Conservation (phyloP, 352 stramenopile genomes). For the Blastocystis sp. region DNA sequence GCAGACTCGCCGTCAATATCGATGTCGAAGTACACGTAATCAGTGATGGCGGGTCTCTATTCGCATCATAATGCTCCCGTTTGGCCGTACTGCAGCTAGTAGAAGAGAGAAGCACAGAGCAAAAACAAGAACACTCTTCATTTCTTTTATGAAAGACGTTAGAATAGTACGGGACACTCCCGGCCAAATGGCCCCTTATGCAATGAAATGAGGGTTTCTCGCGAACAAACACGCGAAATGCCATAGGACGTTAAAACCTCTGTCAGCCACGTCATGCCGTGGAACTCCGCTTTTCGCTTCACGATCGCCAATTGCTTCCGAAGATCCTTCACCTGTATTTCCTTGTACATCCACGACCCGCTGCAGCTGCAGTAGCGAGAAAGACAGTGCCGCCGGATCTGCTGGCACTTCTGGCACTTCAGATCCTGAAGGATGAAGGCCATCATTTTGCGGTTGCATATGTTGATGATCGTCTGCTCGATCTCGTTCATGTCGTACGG, state of each 20-base stretch:
- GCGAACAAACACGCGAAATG: not conserved
- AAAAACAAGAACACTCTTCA: conserved; percentile 3
- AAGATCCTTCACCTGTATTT: conserved; percentile 32
- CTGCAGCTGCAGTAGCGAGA: conserved; percentile 83
- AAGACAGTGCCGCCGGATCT: conserved; percentile 83
- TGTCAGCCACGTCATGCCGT: conserved; percentile 62
- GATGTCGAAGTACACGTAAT: conserved; percentile 58
- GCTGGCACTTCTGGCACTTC: conserved; percentile 82
- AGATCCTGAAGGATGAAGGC: conserved; percentile 78
- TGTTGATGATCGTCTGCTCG: conserved; percentile 75
- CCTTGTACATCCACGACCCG: conserved; percentile 78
- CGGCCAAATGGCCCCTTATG: not conserved
- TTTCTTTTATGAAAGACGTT: conserved; percentile 12
- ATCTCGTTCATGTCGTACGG: conserved; percentile 75
- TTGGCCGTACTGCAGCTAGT: not conserved
- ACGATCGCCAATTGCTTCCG: conserved; percentile 42
- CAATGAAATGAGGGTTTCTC: not conserved
- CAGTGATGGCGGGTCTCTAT: conserved; percentile 46
- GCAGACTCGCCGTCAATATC: conserved; percentile 31
- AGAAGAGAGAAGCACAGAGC: not conserved
- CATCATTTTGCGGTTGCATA: conserved; percentile 16
- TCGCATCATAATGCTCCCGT: not conserved
- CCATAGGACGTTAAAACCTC: conserved; percentile 21
- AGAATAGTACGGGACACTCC: not conserved
- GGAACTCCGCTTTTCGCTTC: conserved; percentile 46